Conservation (phyloP, 768 basidiomycete genomes). For the Exidia glandulosa region DNA sequence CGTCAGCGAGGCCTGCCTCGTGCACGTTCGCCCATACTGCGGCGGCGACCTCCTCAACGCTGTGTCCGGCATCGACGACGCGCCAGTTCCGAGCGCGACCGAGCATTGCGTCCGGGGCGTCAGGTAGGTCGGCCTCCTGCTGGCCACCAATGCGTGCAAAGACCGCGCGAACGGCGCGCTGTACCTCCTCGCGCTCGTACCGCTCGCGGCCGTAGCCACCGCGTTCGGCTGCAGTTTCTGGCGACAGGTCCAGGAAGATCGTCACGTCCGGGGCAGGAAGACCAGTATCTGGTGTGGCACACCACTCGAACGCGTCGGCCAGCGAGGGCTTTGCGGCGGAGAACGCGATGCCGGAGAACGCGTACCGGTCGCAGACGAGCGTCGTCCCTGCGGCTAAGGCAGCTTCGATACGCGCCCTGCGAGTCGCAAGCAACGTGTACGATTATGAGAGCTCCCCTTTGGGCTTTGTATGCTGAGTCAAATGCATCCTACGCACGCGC, state of each 20-base stretch:
- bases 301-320: conserved; percentile 65
- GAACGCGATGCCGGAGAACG: conserved; percentile 93
- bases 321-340: conserved; percentile 26
- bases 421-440: background rate
- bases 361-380: conserved; percentile 86
- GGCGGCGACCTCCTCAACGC: background rate
- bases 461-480: background rate
- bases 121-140: background rate
- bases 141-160: conserved; percentile 51
- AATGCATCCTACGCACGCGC: conserved; percentile 45
- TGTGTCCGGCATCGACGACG: background rate
- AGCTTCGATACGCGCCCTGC: conserved; percentile 49
- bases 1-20: background rate
- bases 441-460: background rate
- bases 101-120: background rate
- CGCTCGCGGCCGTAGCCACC: conserved; percentile 81
- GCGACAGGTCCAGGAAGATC: conserved; percentile 74
- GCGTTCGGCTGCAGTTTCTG: conserved; percentile 52
- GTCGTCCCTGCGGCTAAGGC: conserved; percentile 53
- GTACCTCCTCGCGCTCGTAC: conserved; percentile 75
- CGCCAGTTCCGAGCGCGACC: background rate
- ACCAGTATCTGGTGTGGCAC: conserved; percentile 70
- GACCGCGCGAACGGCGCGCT: conserved; percentile 46
- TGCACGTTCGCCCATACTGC: background rate
- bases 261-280: conserved; percentile 85